Percentiles rank a stretch among this genome's conserved stretches.
Evolutionary conservation across 305 asterid species (phyloP).

Genomic region (Solanum hybrid): DNA sequence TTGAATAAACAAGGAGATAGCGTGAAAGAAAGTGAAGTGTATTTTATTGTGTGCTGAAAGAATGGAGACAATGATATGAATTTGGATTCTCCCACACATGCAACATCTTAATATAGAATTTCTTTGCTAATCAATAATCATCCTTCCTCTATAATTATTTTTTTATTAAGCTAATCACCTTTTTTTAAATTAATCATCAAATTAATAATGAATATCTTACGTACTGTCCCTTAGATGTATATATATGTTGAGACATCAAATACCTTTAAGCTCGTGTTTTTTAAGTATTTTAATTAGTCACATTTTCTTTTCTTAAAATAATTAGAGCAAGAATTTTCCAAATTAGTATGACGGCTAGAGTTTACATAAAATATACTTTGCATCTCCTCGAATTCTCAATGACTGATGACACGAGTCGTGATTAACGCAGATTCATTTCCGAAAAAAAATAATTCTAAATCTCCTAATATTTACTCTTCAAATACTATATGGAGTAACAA

Average conservation of each 20-base stretch:
- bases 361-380: background rate
- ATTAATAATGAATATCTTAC: background rate
- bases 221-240: background rate
- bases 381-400: background rate
- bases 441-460: background rate
- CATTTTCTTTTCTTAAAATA: background rate
- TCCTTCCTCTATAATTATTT: background rate
- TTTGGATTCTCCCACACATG: background rate
- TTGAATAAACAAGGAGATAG: background rate
- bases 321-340: background rate
- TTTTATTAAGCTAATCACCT: background rate
- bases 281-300: background rate
- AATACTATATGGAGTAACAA: background rate
- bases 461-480: background rate
- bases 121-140: background rate
- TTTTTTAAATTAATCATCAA: background rate
- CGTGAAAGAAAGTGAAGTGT: background rate
- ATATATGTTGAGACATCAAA: background rate
- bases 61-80: background rate
- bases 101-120: background rate
- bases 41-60: background rate
- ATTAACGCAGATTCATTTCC: background rate
- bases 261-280: background rate
- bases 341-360: background rate
- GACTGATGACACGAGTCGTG: background rate